Conservation (phyloP, 1,284 basidiomycete genomes). For the Ceratobasidium papillatum region DNA sequence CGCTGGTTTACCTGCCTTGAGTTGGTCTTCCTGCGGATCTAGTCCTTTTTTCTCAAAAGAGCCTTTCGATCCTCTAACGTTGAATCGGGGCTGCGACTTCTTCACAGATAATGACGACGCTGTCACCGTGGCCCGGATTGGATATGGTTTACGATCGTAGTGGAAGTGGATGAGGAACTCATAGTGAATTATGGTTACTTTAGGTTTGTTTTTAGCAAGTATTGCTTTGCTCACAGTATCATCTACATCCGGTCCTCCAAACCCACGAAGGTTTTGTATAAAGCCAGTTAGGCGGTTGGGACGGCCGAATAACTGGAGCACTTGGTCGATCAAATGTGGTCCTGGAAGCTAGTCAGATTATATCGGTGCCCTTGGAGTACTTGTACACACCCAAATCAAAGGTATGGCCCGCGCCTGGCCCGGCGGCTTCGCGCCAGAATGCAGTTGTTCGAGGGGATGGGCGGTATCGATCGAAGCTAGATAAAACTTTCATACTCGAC, state of each 20-base stretch:
- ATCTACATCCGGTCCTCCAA: conserved; percentile 67
- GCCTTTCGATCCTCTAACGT: conserved; percentile 65
- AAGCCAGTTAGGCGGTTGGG: conserved; percentile 75
- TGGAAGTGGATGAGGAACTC: conserved; percentile 6
- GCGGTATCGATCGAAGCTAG: conserved; percentile 81
- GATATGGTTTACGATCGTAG: conserved; percentile 29
- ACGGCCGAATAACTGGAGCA: conserved; percentile 77
- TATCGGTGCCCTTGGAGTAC: neutral
- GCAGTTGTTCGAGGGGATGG: conserved; percentile 67
- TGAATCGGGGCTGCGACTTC: conserved; percentile 41
- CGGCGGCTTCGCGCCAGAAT: conserved; percentile 57
- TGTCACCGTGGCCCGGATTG: conserved; percentile 29
- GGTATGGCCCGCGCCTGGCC: conserved; percentile 53
- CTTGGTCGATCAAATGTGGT: conserved; percentile 70
- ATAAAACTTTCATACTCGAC: conserved; percentile 48
- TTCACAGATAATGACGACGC: conserved; percentile 41
- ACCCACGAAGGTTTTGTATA: conserved; percentile 70
- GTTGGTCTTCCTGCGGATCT: conserved; percentile 76
- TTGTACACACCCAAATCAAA: conserved; percentile 55
- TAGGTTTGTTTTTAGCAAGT: neutral
- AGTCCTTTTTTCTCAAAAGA: conserved; percentile 79
- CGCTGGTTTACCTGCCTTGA: conserved; percentile 46
- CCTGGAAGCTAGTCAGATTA: neutral
- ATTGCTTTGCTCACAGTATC: conserved; percentile 62
- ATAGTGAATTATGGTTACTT: neutral